A percentile compares a stretch with the other conserved stretches of the same genome.
Evolutionary conservation across 1,284 basidiomycete genomes (phyloP).

Genomic region (Ganoderma boninense): DNA sequence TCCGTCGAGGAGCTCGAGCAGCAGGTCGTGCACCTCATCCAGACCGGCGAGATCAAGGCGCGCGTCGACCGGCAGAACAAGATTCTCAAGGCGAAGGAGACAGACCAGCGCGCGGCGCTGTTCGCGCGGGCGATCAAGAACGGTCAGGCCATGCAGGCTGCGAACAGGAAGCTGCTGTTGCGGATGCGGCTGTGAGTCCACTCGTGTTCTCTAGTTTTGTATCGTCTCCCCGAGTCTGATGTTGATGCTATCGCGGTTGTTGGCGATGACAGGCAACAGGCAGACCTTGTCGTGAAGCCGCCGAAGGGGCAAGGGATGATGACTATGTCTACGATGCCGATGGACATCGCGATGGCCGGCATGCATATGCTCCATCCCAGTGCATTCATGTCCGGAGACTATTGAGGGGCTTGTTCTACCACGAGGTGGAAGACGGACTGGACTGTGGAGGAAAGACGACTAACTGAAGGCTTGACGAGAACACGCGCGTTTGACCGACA

Average conservation of each 20-base stretch:
- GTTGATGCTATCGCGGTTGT: background rate
- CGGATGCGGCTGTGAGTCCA: slow-evolving; percentile 74
- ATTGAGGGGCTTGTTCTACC: background rate
- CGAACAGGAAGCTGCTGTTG: slow-evolving; percentile 78
- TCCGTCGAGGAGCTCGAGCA: slow-evolving; percentile 70
- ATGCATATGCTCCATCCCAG: slow-evolving; percentile 11
- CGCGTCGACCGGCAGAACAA: slow-evolving; percentile 85
- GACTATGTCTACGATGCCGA: background rate
- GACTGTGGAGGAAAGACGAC: background rate
- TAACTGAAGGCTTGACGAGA: background rate
- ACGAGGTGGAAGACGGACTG: background rate
- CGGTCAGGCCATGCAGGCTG: slow-evolving; percentile 72
- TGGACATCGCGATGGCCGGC: background rate
- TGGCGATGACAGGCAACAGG: slow-evolving; percentile 64
- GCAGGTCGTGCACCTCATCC: slow-evolving; percentile 78
- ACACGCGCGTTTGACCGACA: background rate
- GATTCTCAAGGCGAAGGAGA: slow-evolving; percentile 62
- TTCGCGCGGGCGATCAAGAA: slow-evolving; percentile 77
- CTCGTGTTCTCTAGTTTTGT: slow-evolving; percentile 24
- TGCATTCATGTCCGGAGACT: slow-evolving; percentile 13
- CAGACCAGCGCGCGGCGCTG: slow-evolving; percentile 75
- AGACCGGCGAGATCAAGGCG: slow-evolving; percentile 77
- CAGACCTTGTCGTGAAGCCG: slow-evolving; percentile 59
- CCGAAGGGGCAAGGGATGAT: slow-evolving; percentile 25
- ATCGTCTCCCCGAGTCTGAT: slow-evolving; percentile 6